These are phyloP conservation scores for Pueraria montana DNA, from an alignment of 306 rosid species.

Conservation along the genomic window DNA sequence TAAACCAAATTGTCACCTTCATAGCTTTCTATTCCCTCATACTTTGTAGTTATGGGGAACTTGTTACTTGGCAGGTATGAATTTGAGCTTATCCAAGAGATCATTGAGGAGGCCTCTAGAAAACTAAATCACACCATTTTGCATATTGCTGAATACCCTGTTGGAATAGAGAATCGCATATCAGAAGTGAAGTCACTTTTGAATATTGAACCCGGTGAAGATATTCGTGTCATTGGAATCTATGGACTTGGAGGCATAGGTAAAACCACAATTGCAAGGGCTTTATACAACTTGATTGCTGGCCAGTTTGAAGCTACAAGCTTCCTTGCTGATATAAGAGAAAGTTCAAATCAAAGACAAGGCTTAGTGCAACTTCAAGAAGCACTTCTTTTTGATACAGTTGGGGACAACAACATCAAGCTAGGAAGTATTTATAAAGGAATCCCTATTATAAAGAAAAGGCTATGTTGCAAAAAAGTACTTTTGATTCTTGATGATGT, in stretches of 20 bases:
- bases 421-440: conserved; percentile 52
- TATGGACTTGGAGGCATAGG: conserved; percentile 57
- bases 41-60: conserved; percentile 1
- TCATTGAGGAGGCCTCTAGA: conserved; percentile 30
- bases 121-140: conserved; percentile 26
- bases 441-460: conserved; percentile 52
- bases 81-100: conserved; percentile 43
- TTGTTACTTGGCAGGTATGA: conserved; percentile 48
- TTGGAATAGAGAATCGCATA: conserved; percentile 49
- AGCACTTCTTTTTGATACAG: conserved; percentile 31
- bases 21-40: neutral
- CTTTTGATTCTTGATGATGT: conserved; percentile 56
- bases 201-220: conserved; percentile 21
- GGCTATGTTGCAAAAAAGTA: conserved; percentile 44
- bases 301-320: conserved; percentile 44
- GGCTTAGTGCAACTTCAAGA: conserved; percentile 48
- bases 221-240: conserved; percentile 51
- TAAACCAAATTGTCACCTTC: neutral
- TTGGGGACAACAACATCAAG: conserved; percentile 41
- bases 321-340: conserved; percentile 50
- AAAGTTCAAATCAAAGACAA: conserved; percentile 41
- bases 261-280: conserved; percentile 48
- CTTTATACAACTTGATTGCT: conserved; percentile 43
- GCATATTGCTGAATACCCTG: conserved; percentile 48
- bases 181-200: conserved; percentile 54